Evolutionary conservation across 2,329 filamentous ascomycete genomes (phyloP).

Genomic region (Amauroascus niger): DNA sequence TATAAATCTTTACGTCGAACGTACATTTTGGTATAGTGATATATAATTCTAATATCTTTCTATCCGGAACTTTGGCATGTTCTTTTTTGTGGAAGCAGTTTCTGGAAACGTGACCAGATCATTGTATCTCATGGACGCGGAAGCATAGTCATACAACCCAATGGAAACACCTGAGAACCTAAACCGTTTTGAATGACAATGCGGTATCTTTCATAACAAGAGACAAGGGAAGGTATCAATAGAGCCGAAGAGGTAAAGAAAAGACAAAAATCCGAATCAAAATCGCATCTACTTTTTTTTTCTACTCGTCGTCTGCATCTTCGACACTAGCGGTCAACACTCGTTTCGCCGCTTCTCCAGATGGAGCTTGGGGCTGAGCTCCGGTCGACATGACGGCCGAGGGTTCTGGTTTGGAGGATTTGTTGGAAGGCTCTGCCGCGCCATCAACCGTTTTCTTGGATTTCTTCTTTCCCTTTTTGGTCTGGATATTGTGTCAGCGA

Average conservation of each 20-base stretch:
- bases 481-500: constrained; percentile 12
- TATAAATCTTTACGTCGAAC: too few species aligned
- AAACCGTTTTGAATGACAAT: neutral
- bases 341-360: constrained; percentile 30
- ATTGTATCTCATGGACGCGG: neutral
- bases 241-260: neutral
- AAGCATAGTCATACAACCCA: neutral
- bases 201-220: neutral
- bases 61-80: neutral
- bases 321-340: constrained; percentile 39
- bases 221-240: neutral
- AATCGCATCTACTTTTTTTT: neutral
- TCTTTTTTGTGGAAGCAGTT: neutral
- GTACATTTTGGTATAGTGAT: too few species aligned
- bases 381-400: constrained; percentile 24
- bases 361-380: constrained; percentile 29
- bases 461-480: constrained; percentile 36
- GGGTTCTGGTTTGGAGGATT: constrained; percentile 11
- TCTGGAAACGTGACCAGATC: too few species aligned
- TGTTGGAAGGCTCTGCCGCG: neutral
- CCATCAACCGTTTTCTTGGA: constrained; percentile 20
- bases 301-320: constrained; percentile 35
- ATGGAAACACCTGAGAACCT: neutral
- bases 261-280: neutral
- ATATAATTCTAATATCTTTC: too few species aligned